Conservation (phyloP, 2,329 filamentous ascomycete species). For the Nectriaceae sp. region DNA sequence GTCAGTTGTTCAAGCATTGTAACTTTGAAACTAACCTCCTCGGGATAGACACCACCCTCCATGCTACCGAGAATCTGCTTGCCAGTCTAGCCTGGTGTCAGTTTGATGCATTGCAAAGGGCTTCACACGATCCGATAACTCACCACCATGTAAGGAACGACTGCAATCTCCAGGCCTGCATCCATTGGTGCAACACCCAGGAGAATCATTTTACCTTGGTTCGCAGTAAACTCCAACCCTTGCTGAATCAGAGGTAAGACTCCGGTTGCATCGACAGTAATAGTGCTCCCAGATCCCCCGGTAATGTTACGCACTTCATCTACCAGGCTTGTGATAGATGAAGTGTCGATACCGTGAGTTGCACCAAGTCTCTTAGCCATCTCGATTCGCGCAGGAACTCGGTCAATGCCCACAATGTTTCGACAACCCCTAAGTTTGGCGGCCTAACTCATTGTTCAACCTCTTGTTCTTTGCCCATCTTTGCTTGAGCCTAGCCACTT, state of each 20-base stretch:
- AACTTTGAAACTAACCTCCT: not conserved
- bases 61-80: constrained; percentile 5
- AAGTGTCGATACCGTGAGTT: constrained; percentile 7
- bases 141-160: constrained; percentile 6
- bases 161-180: constrained; percentile 2
- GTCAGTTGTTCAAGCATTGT: no score
- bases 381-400: constrained; percentile 3
- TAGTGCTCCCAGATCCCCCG: constrained; percentile 1
- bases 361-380: constrained; percentile 9
- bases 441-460: constrained; percentile 1
- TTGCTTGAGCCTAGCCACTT: no score
- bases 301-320: not conserved
- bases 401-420: constrained; percentile 10
- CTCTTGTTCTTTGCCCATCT: no score
- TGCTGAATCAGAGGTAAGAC: not conserved
- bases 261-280: constrained; percentile 5
- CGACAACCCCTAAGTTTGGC: constrained; percentile 6
- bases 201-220: constrained; percentile 11
- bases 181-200: constrained; percentile 10
- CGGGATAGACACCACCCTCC: constrained; percentile 4
- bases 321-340: not conserved
- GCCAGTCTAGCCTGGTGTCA: constrained; percentile 1
- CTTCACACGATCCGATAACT: not conserved
- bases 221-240: constrained; percentile 9
- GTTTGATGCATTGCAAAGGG: not conserved